These are phyloP conservation scores for Colletotrichum salicis DNA, from an alignment of 2,329 filamentous ascomycete genomes.

Conservation along the genomic window DNA sequence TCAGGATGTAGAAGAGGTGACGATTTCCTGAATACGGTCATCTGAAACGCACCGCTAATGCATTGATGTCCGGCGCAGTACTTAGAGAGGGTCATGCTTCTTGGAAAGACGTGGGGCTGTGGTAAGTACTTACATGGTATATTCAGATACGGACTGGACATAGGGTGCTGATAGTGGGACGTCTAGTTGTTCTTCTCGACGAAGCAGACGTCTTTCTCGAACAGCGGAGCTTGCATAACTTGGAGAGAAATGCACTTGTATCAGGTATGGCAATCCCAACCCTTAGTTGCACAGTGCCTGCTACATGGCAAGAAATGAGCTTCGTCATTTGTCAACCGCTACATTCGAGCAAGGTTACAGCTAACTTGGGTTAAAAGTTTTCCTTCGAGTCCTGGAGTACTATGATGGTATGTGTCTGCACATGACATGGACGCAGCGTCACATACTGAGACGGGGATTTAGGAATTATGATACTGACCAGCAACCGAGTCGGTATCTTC, in stretches of 20 bases:
- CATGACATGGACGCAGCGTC: neutral
- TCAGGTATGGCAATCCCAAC: constrained; percentile 36
- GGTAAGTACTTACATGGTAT: constrained; percentile 32
- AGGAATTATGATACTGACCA: constrained; percentile 52
- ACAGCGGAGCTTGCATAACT: constrained; percentile 58
- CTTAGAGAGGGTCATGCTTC: constrained; percentile 42
- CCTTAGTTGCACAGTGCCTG: neutral
- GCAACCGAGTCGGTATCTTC: constrained; percentile 51
- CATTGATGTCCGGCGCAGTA: constrained; percentile 35
- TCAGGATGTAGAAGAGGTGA: constrained; percentile 43
- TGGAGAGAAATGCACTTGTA: constrained; percentile 61
- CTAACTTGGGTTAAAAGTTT: constrained; percentile 39
- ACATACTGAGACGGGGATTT: neutral
- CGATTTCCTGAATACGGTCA: too few species aligned
- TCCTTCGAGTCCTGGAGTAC: constrained; percentile 42
- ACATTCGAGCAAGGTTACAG: neutral
- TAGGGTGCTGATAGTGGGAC: constrained; percentile 55
- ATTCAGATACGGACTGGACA: neutral
- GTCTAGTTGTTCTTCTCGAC: constrained; percentile 42
- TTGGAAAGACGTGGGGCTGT: constrained; percentile 47
- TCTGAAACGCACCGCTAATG: too few species aligned
- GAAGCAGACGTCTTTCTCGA: constrained; percentile 45
- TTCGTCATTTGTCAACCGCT: too few species aligned
- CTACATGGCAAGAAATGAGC: too few species aligned
- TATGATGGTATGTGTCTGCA: neutral